phyloP scores from a whole-genome alignment of 345 rosid species.

The Hypericum androsaemum region DNA sequence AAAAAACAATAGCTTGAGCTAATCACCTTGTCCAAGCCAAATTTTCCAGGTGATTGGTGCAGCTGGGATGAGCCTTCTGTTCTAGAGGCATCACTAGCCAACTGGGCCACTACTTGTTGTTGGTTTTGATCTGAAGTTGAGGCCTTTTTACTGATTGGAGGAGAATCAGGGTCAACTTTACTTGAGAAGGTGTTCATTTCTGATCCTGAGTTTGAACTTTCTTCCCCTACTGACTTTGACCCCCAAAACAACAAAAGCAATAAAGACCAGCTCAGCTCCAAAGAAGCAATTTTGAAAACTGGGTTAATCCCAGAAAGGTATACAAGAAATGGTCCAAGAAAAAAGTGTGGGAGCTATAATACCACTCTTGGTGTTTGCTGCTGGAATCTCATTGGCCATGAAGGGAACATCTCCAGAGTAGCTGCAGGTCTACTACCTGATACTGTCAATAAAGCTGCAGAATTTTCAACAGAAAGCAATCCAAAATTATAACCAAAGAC shows the following conservation, averaged over 20 bases:
- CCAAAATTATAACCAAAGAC: constrained; percentile 12
- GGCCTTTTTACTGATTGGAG: constrained; percentile 61
- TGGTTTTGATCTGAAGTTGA: constrained; percentile 29
- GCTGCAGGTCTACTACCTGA: constrained; percentile 66
- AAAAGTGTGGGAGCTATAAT: constrained; percentile 17
- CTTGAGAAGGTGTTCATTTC: constrained; percentile 61
- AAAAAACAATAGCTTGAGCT: too few relatives aligned
- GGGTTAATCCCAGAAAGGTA: not conserved
- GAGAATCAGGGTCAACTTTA: constrained; percentile 43
- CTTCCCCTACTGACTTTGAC: constrained; percentile 68
- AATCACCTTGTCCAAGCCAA: constrained; percentile 69
- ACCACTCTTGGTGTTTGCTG: constrained; percentile 64
- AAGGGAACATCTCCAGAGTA: constrained; percentile 99
- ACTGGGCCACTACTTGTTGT: constrained; percentile 24
- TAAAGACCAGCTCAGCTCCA: not conserved
- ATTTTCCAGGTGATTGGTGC: constrained; percentile 42
- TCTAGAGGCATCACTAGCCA: constrained; percentile 43
- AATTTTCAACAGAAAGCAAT: not conserved
- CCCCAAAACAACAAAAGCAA: constrained; percentile 1
- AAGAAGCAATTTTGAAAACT: constrained; percentile 3
- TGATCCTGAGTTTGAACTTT: constrained; percentile 87
- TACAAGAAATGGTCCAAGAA: too few relatives aligned
- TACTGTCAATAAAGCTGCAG: constrained; percentile 59
- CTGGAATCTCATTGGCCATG: constrained; percentile 97
- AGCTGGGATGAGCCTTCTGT: constrained; percentile 34